Conservation (phyloP, 1,284 basidiomycete species). For the Fistulina hepatica region DNA sequence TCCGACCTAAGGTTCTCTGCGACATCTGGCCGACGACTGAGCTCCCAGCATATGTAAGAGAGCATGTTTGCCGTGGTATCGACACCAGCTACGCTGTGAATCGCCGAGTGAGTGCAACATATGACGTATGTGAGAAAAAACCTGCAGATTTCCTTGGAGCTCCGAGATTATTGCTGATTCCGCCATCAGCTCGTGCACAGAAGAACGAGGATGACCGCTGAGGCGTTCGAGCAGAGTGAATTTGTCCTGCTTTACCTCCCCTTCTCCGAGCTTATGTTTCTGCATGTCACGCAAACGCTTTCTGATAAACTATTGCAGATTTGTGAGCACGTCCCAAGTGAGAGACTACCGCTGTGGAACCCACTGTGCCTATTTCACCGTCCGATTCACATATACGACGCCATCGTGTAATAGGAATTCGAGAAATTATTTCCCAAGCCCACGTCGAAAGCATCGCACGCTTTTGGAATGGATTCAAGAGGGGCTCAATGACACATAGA, state of each 20-base stretch:
- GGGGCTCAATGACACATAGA: too few relatives aligned
- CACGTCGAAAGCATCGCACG: too few relatives aligned
- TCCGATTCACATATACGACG: too few relatives aligned
- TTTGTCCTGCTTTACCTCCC: constrained; percentile 1
- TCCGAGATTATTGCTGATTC: neutral
- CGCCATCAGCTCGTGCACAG: neutral
- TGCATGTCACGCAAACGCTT: too few relatives aligned
- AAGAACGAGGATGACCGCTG: neutral
- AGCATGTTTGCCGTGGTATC: constrained; percentile 3
- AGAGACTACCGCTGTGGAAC: too few relatives aligned
- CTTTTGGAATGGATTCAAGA: too few relatives aligned
- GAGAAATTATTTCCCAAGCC: too few relatives aligned
- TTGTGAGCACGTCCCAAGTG: too few relatives aligned
- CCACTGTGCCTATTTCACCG: too few relatives aligned
- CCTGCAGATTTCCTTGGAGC: neutral
- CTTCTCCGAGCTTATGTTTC: too few relatives aligned
- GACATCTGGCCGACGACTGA: constrained; percentile 3
- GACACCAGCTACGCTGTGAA: constrained; percentile 5
- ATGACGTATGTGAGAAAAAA: neutral
- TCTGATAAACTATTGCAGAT: too few relatives aligned
- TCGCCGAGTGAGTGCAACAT: neutral
- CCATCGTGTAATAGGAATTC: too few relatives aligned
- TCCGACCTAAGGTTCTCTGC: constrained; percentile 5
- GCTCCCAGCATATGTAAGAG: constrained; percentile 9
- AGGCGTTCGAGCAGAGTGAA: neutral